Evolutionary conservation across 371 early-diverging fungal species (phyloP), one percentile per base, ranked within the genome.

Genomic region (Enterospora canceri): DNA sequence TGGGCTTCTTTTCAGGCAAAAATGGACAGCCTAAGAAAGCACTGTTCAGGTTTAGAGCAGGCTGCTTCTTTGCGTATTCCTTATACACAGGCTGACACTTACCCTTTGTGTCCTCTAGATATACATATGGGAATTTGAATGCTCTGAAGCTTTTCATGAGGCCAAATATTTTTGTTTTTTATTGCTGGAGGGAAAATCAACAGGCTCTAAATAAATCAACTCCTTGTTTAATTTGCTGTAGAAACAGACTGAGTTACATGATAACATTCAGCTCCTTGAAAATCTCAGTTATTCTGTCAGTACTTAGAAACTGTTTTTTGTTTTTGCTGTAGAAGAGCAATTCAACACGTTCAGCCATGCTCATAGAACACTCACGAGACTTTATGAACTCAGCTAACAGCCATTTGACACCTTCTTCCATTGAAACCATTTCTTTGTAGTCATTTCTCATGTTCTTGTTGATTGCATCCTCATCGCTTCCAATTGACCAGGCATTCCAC

Each of bases 401-500:
- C 28, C 56, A 30, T 15, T 47, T 29, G 24, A 56, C 35, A n/a
- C 58, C 68, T 31, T 59, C 51, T 53, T 76, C 70, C 59, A 76
- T 21, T 12, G 46, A 58, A 32, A 66, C 33, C 16, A 54, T 26
- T 21, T 60, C 50, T 2, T 72, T 58, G 0, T 68, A 31, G 19
- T 62, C 71, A 29, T 68, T 73, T 26, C 68, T 71, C 12, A 80
- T 54, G 26, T 30, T 53, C 29, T 58, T 18, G 29, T 75, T 73
- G 12, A 80, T 76, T 0, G 51, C 31, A 56, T 76, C 77, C 26
- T 74, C 73, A 30, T 71, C 67, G 29, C 70, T 89, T 23, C 98
- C 98, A 73, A 94, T 91, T 80, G 91, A 89, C 32, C 88, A 89
- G 15, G 94, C 95, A 80, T 89, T 94, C 96, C 94, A 96, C 35